phyloP scores from a whole-genome alignment of 139 green algal species.

The Chlorella sorokiniana region DNA sequence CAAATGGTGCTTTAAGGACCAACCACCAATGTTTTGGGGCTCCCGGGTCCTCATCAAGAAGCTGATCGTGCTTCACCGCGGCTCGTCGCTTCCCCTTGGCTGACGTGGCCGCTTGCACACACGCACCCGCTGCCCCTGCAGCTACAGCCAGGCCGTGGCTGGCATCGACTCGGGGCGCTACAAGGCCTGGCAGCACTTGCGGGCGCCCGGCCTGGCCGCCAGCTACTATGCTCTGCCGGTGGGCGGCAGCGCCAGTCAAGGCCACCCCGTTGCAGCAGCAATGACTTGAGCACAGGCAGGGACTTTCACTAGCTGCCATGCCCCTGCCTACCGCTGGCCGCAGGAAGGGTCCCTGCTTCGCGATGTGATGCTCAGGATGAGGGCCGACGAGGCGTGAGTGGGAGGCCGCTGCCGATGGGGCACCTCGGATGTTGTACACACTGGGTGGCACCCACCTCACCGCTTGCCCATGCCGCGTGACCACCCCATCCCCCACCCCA shows the following conservation, averaged over 20 bases:
- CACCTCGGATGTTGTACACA: background rate
- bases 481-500: too few relatives aligned
- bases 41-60: too few relatives aligned
- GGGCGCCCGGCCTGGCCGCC: background rate
- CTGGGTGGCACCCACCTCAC: background rate
- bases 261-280: background rate
- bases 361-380: constrained; percentile 30
- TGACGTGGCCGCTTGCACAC: too few relatives aligned
- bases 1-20: too few relatives aligned
- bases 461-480: too few relatives aligned
- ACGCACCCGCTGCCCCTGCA: background rate
- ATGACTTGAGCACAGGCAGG: background rate
- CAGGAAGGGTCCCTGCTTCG: constrained; percentile 8
- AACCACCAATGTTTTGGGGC: too few relatives aligned
- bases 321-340: background rate
- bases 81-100: too few relatives aligned
- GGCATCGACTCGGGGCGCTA: constrained; percentile 13
- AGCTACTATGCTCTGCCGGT: constrained; percentile 26
- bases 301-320: background rate
- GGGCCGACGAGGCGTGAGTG: constrained; percentile 25
- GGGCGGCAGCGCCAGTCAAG: background rate
- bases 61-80: too few relatives aligned
- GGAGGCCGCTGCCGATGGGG: too few relatives aligned
- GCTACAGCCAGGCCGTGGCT: constrained; percentile 23
- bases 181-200: background rate